phyloP scores from a whole-genome alignment of 352 stramenopile genomes.

The Phytophthora multivora region DNA sequence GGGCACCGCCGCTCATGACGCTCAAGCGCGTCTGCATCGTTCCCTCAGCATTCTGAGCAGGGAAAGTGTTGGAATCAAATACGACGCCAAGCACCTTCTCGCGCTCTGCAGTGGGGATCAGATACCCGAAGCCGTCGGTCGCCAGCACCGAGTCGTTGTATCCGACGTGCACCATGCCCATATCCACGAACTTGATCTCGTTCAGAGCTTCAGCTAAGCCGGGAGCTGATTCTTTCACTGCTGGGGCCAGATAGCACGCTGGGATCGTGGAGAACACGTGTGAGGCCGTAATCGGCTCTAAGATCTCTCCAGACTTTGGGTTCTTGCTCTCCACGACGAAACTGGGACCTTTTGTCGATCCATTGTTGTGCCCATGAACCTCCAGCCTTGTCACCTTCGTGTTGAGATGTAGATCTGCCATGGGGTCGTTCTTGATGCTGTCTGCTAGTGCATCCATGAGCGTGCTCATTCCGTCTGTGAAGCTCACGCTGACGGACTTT shows the following conservation, averaged over 20 bases:
- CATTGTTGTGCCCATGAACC: constrained; percentile 21
- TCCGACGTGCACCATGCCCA: constrained; percentile 84
- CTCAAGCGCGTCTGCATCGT: constrained; percentile 73
- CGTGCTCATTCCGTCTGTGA: constrained; percentile 76
- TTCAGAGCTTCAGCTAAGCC: constrained; percentile 52
- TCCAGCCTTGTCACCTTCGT: constrained; percentile 40
- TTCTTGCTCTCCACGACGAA: constrained; percentile 57
- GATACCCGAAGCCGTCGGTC: constrained; percentile 85
- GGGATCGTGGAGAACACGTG: constrained; percentile 85
- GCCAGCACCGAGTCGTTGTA: constrained; percentile 64
- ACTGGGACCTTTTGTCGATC: constrained; percentile 11
- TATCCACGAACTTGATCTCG: constrained; percentile 78
- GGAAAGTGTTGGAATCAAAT: constrained; percentile 90
- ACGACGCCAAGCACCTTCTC: constrained; percentile 83
- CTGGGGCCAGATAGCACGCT: constrained; percentile 55
- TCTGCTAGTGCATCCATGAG: constrained; percentile 61
- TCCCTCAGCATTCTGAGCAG: constrained; percentile 62
- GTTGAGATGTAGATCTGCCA: constrained; percentile 48
- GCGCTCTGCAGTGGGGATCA: constrained; percentile 75
- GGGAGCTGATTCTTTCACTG: constrained; percentile 50
- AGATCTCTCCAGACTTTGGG: constrained; percentile 25
- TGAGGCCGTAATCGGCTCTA: constrained; percentile 50
- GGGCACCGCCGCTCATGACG: constrained; percentile 84
- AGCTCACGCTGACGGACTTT: constrained; percentile 86
- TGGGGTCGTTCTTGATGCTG: constrained; percentile 47